phyloP scores from a whole-genome alignment of 2,329 filamentous ascomycete species.

The Monosporascus sp. region DNA sequence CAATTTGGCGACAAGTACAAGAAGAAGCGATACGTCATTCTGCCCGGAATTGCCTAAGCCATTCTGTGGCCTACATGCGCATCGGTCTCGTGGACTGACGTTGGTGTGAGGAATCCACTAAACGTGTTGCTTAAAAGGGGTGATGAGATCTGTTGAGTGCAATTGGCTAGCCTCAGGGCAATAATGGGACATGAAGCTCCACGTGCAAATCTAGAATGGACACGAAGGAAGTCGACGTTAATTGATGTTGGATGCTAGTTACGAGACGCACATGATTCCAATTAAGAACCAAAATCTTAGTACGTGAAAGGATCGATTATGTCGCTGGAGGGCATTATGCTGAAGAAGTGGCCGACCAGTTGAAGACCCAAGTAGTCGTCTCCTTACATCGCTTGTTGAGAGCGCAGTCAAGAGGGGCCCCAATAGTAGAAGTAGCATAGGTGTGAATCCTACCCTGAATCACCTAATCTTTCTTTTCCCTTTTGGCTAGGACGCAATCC shows the following conservation, averaged over 20 bases:
- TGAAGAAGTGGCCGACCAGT: no score
- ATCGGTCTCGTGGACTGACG: not conserved
- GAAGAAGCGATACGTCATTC: constrained; percentile 82
- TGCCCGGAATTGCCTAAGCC: constrained; percentile 69
- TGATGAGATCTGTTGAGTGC: not conserved
- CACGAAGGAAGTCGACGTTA: not conserved
- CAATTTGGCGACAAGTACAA: constrained; percentile 93
- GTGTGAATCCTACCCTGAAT: no score
- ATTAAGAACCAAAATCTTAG: no score
- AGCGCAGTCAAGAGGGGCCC: no score
- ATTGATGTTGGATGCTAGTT: not conserved
- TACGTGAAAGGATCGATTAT: no score
- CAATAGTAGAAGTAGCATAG: no score
- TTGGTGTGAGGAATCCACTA: not conserved
- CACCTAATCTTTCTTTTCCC: no score
- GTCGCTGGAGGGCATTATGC: no score
- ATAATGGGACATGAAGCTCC: not conserved
- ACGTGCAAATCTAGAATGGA: not conserved
- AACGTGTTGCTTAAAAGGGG: not conserved
- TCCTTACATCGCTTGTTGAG: no score
- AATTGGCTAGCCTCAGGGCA: not conserved
- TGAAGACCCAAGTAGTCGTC: no score
- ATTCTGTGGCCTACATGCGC: not conserved
- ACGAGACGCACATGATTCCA: no score
- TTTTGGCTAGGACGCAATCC: no score